phyloP scores from a whole-genome alignment of 1,284 basidiomycete genomes.

The Ceratorhiza oryzae-sativae region DNA sequence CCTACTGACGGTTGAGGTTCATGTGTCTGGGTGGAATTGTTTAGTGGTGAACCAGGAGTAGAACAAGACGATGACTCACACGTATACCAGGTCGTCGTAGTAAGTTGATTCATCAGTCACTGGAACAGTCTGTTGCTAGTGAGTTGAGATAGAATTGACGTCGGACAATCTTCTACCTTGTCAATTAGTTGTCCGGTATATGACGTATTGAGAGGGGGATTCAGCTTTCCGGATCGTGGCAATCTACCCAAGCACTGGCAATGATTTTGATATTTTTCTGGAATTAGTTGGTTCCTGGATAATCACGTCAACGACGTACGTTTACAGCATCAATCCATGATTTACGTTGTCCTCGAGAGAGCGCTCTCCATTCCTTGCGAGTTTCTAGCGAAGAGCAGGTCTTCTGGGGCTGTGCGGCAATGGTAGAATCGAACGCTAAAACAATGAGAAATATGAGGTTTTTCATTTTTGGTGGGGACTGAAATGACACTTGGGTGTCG shows the following conservation, averaged over 20 bases:
- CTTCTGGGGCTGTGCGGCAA: too few relatives aligned
- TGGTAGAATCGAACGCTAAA: too few relatives aligned
- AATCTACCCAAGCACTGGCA: constrained; percentile 7
- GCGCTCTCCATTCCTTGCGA: constrained; percentile 34
- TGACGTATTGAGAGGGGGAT: too few relatives aligned
- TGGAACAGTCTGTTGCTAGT: neutral
- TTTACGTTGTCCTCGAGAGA: constrained; percentile 23
- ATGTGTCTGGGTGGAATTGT: neutral
- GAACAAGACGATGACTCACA: neutral
- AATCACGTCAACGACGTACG: too few relatives aligned
- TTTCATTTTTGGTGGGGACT: too few relatives aligned
- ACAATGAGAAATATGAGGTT: too few relatives aligned
- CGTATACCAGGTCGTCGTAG: neutral
- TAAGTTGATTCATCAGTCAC: neutral
- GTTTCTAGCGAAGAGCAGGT: constrained; percentile 1
- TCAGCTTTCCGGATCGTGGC: neutral
- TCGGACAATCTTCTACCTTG: neutral
- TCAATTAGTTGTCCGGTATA: too few relatives aligned
- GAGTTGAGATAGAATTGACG: neutral
- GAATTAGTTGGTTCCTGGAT: too few relatives aligned
- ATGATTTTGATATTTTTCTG: neutral
- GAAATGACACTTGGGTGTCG: too few relatives aligned
- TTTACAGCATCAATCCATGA: constrained; percentile 37
- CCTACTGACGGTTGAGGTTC: constrained; percentile 16
- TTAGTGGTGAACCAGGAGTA: neutral